These are phyloP conservation scores for Fusarium ambrosium DNA, from an alignment of 2,329 filamentous ascomycete genomes.

Conservation along the genomic window DNA sequence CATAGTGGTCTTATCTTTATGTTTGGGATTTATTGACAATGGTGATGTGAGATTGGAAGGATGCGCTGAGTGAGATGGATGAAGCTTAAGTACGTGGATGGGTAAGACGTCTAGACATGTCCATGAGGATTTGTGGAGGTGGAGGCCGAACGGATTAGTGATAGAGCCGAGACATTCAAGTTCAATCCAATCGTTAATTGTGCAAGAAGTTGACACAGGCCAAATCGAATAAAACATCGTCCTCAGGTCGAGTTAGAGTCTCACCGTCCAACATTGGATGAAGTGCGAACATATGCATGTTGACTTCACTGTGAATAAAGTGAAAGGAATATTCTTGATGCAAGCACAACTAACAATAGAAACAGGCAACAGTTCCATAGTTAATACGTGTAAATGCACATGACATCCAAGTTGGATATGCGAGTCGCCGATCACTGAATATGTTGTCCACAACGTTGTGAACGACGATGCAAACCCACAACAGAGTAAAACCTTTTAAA, in stretches of 20 bases:
- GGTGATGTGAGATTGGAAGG: background rate
- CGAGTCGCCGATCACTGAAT: background rate
- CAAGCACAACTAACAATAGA: background rate
- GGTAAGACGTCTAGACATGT: no score
- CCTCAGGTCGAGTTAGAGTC: background rate
- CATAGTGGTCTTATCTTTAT: constrained; percentile 3
- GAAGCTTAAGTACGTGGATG: background rate
- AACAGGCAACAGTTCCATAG: background rate
- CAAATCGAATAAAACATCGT: background rate
- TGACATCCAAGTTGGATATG: background rate
- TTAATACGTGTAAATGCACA: background rate
- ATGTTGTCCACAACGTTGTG: background rate
- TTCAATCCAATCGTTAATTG: no score
- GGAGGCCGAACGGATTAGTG: background rate
- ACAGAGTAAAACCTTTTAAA: background rate
- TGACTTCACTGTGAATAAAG: background rate
- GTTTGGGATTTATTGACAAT: background rate
- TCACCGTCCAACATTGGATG: background rate
- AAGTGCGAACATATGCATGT: background rate
- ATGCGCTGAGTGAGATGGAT: background rate
- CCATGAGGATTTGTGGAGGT: background rate
- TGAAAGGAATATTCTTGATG: background rate
- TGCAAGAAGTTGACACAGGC: background rate
- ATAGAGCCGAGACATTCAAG: background rate
- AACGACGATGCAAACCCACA: background rate